Evolutionary conservation across 164 flowering plant species (phyloP).

Genomic region (Macadamia tetraphylla): DNA sequence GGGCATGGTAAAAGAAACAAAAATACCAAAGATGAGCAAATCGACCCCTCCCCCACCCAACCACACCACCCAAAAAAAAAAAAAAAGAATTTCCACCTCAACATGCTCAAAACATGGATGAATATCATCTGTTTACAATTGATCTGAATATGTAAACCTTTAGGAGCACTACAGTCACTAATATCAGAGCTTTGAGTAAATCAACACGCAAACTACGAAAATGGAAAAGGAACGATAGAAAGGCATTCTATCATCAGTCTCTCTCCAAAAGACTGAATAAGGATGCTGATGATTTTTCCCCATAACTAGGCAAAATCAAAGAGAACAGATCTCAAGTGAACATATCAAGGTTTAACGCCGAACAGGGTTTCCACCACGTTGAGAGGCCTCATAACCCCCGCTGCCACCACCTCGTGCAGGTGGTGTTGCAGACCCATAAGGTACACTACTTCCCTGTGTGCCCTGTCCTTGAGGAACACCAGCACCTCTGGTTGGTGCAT

Average conservation of each 20-base stretch:
- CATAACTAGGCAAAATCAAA: background rate
- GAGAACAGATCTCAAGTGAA: background rate
- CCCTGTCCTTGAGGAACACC: constrained; percentile 37
- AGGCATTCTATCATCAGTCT: background rate
- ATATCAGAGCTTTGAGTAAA: background rate
- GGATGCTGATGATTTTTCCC: too few species aligned
- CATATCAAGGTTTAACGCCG: constrained; percentile 27
- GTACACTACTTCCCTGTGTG: constrained; percentile 23
- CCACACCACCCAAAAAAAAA: too few species aligned
- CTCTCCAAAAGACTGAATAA: background rate
- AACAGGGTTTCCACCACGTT: constrained; percentile 42
- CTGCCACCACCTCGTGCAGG: constrained; percentile 31
- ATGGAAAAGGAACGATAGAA: background rate
- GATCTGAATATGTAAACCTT: background rate
- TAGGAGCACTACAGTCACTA: background rate
- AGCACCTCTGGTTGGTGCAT: constrained; percentile 28
- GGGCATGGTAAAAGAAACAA: too few species aligned
- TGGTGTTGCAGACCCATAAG: constrained; percentile 49
- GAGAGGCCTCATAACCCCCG: constrained; percentile 31
- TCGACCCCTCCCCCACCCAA: background rate
- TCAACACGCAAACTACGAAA: background rate
- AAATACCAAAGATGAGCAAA: too few species aligned
- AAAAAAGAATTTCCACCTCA: background rate
- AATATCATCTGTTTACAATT: background rate
- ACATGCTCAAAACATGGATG: background rate